Conservation (phyloP, 306 rosid genomes). For the Inga laurina region DNA sequence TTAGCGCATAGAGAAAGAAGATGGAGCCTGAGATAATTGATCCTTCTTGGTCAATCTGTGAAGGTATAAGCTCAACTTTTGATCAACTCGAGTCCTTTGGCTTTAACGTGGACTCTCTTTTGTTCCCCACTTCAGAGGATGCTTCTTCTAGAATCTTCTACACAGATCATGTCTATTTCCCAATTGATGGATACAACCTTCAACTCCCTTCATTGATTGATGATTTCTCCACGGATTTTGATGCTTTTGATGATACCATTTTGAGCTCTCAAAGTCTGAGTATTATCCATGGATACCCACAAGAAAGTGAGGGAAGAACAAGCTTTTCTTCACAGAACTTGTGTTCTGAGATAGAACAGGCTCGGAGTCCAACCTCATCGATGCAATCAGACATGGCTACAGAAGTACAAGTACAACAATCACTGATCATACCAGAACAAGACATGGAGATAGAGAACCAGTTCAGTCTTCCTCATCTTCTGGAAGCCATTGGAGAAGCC, state of each 20-base stretch:
- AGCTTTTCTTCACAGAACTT: slow-evolving; percentile 40
- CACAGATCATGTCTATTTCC: slow-evolving; percentile 27
- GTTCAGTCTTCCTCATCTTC: slow-evolving; percentile 45
- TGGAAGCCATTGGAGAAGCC: slow-evolving; percentile 57
- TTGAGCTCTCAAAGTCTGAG: slow-evolving; percentile 20
- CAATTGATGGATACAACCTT: slow-evolving; percentile 35
- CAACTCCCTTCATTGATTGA: slow-evolving; percentile 44
- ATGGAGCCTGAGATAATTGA: slow-evolving; percentile 42
- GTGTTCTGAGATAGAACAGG: slow-evolving; percentile 31
- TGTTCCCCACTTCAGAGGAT: slow-evolving; percentile 29
- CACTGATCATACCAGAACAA: slow-evolving; percentile 46
- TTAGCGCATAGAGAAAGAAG: slow-evolving; percentile 26
- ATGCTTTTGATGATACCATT: slow-evolving; percentile 34
- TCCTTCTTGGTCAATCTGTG: slow-evolving; percentile 39
- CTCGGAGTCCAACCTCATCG: slow-evolving; percentile 54
- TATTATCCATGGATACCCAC: neutral
- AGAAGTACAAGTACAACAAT: neutral
- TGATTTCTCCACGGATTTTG: slow-evolving; percentile 42
- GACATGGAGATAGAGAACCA: slow-evolving; percentile 50
- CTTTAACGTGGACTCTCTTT: slow-evolving; percentile 33
- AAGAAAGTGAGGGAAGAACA: neutral
- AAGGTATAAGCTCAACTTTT: slow-evolving; percentile 34
- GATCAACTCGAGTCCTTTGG: slow-evolving; percentile 39
- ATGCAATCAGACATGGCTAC: slow-evolving; percentile 44
- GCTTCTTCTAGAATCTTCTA: slow-evolving; percentile 25